A percentile compares a stretch with the other conserved stretches of the same genome.
These are phyloP conservation scores for Usnea hakonensis DNA, from an alignment of 495 filamentous ascomycete species.

Conservation along the genomic window DNA sequence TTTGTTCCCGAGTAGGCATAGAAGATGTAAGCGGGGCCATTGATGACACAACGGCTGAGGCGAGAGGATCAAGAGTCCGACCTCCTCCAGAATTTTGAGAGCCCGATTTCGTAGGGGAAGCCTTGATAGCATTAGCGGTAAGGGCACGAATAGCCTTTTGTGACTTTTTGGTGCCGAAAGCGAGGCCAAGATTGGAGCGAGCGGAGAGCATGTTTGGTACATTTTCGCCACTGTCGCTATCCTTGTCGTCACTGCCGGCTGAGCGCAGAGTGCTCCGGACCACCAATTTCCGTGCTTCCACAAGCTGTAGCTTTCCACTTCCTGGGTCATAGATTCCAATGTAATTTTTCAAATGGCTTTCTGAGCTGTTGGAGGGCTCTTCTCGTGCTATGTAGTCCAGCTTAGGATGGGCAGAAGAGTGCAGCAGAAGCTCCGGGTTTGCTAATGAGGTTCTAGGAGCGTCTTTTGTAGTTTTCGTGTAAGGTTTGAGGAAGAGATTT, in stretches of 20 bases:
- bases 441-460: constrained; percentile 31
- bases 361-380: constrained; percentile 51
- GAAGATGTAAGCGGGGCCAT: constrained; percentile 50
- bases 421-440: constrained; percentile 62
- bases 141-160: constrained; percentile 72
- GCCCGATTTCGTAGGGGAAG: constrained; percentile 31
- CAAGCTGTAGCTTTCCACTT: constrained; percentile 61
- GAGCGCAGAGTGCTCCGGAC: constrained; percentile 57
- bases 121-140: constrained; percentile 67
- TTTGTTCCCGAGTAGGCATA: constrained; percentile 52
- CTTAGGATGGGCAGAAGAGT: constrained; percentile 65
- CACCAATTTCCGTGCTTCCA: constrained; percentile 67
- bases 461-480: constrained; percentile 46
- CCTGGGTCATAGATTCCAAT: constrained; percentile 75
- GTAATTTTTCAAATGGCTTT: constrained; percentile 72
- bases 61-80: constrained; percentile 45
- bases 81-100: constrained; percentile 29
- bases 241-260: constrained; percentile 36
- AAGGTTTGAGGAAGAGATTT: constrained; percentile 53
- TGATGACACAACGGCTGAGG: constrained; percentile 54
- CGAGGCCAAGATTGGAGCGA: constrained; percentile 67
- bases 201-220: constrained; percentile 34
- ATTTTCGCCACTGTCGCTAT: constrained; percentile 35
- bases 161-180: constrained; percentile 91
- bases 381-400: constrained; percentile 79